Percentiles rank a stretch among this genome's conserved stretches.
phyloP scores from a whole-genome alignment of 768 basidiomycete genomes.

The Pleurotus sapidus region DNA sequence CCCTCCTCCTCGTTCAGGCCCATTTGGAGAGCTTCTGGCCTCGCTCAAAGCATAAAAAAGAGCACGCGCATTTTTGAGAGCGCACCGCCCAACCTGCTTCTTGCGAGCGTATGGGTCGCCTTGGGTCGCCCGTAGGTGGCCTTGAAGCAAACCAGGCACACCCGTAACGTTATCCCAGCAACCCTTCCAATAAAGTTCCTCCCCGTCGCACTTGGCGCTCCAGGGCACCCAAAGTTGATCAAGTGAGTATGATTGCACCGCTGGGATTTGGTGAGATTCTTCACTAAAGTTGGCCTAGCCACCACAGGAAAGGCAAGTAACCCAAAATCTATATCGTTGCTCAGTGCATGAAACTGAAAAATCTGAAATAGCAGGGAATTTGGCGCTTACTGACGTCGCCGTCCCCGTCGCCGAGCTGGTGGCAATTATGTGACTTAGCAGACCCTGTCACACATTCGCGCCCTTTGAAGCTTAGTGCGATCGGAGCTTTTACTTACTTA shows the following conservation, averaged over 20 bases:
- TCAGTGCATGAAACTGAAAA: too few species aligned
- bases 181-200: constrained; percentile 6
- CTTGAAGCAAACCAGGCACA: background rate
- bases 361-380: too few species aligned
- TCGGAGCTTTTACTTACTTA: background rate
- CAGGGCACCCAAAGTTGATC: background rate
- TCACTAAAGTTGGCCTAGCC: too few species aligned
- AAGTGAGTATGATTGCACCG: too few species aligned
- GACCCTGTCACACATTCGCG: background rate
- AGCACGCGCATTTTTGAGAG: too few species aligned
- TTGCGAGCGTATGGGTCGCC: background rate
- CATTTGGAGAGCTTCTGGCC: too few species aligned
- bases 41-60: too few species aligned
- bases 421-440: constrained; percentile 3
- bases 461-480: constrained; percentile 5
- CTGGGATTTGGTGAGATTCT: too few species aligned
- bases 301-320: too few species aligned
- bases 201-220: background rate
- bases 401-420: background rate
- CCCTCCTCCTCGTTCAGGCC: background rate
- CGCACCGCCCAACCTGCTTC: background rate
- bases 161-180: background rate
- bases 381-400: too few species aligned
- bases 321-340: too few species aligned
- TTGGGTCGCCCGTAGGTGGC: too few species aligned